A percentile compares a stretch with the other conserved stretches of the same genome.
These are phyloP conservation scores for Russula sp. DNA, from an alignment of 768 basidiomycete genomes.

Conservation along the genomic window DNA sequence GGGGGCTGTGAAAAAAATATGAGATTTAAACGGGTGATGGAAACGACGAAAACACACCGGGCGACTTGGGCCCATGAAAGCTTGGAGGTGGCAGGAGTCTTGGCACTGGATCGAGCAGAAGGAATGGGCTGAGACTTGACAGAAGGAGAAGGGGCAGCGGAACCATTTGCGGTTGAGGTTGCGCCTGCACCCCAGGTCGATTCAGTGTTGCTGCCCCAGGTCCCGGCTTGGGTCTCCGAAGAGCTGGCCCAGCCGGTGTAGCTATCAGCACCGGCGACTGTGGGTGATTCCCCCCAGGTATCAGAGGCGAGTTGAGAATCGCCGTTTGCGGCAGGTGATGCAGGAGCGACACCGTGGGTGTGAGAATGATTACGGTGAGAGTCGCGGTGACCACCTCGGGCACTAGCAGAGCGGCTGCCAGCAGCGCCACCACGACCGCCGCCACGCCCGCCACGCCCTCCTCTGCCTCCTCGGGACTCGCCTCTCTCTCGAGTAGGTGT, in stretches of 20 bases:
- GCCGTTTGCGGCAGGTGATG: slow-evolving; percentile 24
- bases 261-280: slow-evolving; percentile 34
- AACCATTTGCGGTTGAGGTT: slow-evolving; percentile 34
- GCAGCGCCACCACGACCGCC: slow-evolving; percentile 43
- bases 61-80: slow-evolving; percentile 86
- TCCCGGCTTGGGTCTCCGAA: slow-evolving; percentile 33
- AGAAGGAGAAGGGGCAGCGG: slow-evolving; percentile 34
- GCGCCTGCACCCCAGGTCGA: slow-evolving; percentile 36
- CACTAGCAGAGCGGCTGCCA: slow-evolving; percentile 44
- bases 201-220: slow-evolving; percentile 35
- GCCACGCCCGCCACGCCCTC: slow-evolving; percentile 60
- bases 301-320: slow-evolving; percentile 32
- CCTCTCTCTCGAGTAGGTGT: slow-evolving; percentile 44
- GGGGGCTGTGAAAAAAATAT: slow-evolving; percentile 44
- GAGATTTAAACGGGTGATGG: neutral
- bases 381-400: slow-evolving; percentile 48
- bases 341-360: slow-evolving; percentile 35
- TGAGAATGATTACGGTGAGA: slow-evolving; percentile 40
- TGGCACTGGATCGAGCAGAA: slow-evolving; percentile 37
- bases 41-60: slow-evolving; percentile 45
- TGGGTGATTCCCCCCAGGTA: slow-evolving; percentile 32
- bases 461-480: slow-evolving; percentile 61
- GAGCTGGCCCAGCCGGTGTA: slow-evolving; percentile 32
- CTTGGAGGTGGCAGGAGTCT: slow-evolving; percentile 70
- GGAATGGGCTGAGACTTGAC: slow-evolving; percentile 36